phyloP scores from a whole-genome alignment of 108 stramenopile species.

The Cyclotella choctawhatcheeana region DNA sequence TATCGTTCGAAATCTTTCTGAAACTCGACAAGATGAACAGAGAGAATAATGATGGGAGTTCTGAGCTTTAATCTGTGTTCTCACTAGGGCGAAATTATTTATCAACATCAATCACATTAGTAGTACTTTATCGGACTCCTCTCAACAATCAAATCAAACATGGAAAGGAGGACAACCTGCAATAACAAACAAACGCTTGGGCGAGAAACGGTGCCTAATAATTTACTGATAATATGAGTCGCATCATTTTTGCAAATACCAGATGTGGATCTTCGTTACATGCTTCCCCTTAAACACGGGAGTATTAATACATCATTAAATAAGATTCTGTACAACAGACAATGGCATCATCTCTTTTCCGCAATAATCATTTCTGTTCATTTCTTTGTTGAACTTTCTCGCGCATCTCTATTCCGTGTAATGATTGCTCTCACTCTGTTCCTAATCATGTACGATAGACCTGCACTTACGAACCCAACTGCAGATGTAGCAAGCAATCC shows the following conservation, averaged over 20 bases:
- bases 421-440: slow-evolving; percentile 45
- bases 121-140: too few species aligned
- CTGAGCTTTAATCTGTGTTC: background rate
- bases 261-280: background rate
- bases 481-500: slow-evolving; percentile 47
- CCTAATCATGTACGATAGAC: slow-evolving; percentile 41
- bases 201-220: too few species aligned
- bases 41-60: background rate
- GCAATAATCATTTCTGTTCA: background rate
- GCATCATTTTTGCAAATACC: background rate
- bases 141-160: too few species aligned
- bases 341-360: too few species aligned
- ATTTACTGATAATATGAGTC: too few species aligned
- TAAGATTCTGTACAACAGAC: background rate
- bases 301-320: too few species aligned
- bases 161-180: background rate
- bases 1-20: slow-evolving; percentile 18
- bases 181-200: too few species aligned
- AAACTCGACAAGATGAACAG: slow-evolving; percentile 9
- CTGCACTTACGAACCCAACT: slow-evolving; percentile 48
- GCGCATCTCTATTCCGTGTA: slow-evolving; percentile 28
- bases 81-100: too few species aligned
- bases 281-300: background rate
- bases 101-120: too few species aligned
- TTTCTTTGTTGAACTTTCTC: background rate